These are phyloP conservation scores for Gossypium rotundifolium DNA, from an alignment of 345 rosid genomes.

Conservation along the genomic window DNA sequence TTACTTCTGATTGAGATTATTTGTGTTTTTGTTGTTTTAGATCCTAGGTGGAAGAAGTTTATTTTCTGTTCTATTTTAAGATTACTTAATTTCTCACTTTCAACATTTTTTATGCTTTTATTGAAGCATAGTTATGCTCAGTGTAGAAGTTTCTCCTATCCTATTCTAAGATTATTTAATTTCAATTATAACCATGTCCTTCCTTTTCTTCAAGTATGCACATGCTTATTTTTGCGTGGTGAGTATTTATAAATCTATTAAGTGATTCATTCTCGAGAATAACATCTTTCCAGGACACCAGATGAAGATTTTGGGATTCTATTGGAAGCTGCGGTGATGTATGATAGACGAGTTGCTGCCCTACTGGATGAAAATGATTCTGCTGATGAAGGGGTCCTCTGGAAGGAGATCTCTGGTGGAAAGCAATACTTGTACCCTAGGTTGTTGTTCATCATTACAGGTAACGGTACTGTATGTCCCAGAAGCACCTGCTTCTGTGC, in stretches of 20 bases:
- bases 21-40: neutral
- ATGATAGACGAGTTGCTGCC: slow-evolving; percentile 92
- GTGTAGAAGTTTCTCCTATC: neutral
- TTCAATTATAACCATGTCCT: neutral
- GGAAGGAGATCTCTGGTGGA: slow-evolving; percentile 47
- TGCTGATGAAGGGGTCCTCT: slow-evolving; percentile 29
- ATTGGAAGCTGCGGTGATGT: slow-evolving; percentile 94
- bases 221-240: neutral
- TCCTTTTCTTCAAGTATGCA: neutral
- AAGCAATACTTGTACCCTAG: slow-evolving; percentile 57
- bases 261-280: neutral
- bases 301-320: slow-evolving; percentile 97
- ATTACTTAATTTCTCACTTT: neutral
- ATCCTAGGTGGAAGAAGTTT: neutral
- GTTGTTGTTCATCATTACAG: slow-evolving; percentile 81
- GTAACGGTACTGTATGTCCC: slow-evolving; percentile 28
- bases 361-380: slow-evolving; percentile 58
- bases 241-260: neutral
- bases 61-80: neutral
- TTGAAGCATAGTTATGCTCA: neutral
- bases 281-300: slow-evolving; percentile 62
- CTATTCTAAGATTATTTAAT: neutral
- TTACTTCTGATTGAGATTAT: neutral
- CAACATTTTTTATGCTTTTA: neutral
- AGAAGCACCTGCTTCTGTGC: neutral